phyloP scores from a whole-genome alignment of 2,329 filamentous ascomycete genomes.

The Dichotomopilus funicola region DNA sequence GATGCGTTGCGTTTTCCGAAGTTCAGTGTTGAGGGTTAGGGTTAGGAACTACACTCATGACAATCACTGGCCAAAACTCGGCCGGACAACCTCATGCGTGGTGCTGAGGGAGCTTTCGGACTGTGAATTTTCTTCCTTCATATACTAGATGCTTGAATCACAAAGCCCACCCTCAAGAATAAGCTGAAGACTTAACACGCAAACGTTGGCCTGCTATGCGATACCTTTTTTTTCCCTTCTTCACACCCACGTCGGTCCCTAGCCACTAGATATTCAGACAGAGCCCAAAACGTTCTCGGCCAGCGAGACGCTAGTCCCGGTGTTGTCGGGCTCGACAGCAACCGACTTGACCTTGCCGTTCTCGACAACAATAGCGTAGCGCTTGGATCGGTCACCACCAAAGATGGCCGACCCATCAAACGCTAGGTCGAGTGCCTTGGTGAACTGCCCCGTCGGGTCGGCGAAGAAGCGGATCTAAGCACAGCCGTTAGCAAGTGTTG shows the following conservation, averaged over 20 bases:
- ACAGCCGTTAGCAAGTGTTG: neutral
- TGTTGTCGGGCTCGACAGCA: constrained; percentile 84
- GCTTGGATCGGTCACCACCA: constrained; percentile 75
- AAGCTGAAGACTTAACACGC: neutral
- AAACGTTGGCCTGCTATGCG: neutral
- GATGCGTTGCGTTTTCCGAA: too few relatives aligned
- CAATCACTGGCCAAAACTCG: too few relatives aligned
- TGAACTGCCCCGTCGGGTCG: constrained; percentile 74
- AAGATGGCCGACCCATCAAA: constrained; percentile 79
- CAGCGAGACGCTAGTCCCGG: constrained; percentile 55
- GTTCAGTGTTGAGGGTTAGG: neutral
- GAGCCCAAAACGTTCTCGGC: constrained; percentile 43
- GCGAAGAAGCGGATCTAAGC: constrained; percentile 78
- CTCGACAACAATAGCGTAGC: constrained; percentile 78
- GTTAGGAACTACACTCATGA: neutral
- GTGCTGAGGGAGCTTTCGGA: too few relatives aligned
- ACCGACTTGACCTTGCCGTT: constrained; percentile 77
- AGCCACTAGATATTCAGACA: too few relatives aligned
- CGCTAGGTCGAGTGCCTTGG: constrained; percentile 71
- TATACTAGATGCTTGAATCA: too few relatives aligned
- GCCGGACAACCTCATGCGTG: too few relatives aligned
- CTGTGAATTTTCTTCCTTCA: too few relatives aligned
- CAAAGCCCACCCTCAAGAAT: too few relatives aligned
- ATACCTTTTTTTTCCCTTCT: neutral
- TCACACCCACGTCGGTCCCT: too few relatives aligned